phyloP scores from a whole-genome alignment of 2,329 filamentous ascomycete species.

The Macroventuria anomochaeta region DNA sequence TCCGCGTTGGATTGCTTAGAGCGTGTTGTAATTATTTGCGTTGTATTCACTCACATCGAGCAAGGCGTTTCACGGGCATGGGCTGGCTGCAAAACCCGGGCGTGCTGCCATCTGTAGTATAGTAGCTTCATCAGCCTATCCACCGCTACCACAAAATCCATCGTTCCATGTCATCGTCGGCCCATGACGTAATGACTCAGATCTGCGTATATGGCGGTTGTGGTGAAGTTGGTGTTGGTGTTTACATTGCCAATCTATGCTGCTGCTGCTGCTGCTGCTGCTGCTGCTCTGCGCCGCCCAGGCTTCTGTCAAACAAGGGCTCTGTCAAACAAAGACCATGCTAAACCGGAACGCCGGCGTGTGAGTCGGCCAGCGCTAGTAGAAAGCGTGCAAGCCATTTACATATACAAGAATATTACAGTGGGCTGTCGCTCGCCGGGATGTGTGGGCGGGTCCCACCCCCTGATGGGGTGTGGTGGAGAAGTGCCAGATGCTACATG shows the following conservation, averaged over 20 bases:
- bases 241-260: slow-evolving; percentile 36
- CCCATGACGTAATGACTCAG: slow-evolving; percentile 28
- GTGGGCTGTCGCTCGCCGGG: slow-evolving; percentile 30
- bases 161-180: background rate
- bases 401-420: slow-evolving; percentile 49
- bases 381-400: slow-evolving; percentile 30
- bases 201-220: background rate
- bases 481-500: slow-evolving; percentile 19
- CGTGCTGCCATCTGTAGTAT: slow-evolving; percentile 44
- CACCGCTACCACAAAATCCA: background rate
- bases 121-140: slow-evolving; percentile 29
- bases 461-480: slow-evolving; percentile 9
- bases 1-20: slow-evolving; percentile 31
- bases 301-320: too few species aligned
- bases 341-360: slow-evolving; percentile 38
- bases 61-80: slow-evolving; percentile 48
- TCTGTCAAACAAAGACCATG: slow-evolving; percentile 14
- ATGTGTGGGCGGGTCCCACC: slow-evolving; percentile 1
- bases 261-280: slow-evolving; percentile 9
- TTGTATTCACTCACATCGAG: slow-evolving; percentile 43
- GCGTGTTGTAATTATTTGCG: slow-evolving; percentile 47
- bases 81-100: slow-evolving; percentile 18
- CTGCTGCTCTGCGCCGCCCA: slow-evolving; percentile 17
- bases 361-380: slow-evolving; percentile 24
- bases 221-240: background rate